Conservation (phyloP, 2,329 filamentous ascomycete species). For the Cladosporium halotolerans region DNA sequence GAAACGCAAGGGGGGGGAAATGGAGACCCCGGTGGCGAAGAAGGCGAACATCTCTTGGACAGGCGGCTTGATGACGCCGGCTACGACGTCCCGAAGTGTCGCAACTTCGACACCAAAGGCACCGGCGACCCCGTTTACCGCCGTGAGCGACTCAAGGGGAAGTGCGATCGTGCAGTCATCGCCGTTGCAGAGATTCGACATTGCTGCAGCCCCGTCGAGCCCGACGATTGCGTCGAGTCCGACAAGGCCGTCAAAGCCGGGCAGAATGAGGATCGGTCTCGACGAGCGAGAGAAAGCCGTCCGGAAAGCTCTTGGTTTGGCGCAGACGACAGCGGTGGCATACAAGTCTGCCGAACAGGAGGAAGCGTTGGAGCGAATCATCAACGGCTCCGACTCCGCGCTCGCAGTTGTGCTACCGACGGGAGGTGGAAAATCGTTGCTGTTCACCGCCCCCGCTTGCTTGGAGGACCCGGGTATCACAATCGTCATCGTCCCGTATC, state of each 20-base stretch:
- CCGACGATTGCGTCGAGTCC: background rate
- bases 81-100: background rate
- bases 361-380: background rate
- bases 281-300: background rate
- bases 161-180: background rate
- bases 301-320: background rate
- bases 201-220: background rate
- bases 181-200: background rate
- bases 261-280: background rate
- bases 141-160: background rate
- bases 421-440: background rate
- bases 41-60: background rate
- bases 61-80: background rate
- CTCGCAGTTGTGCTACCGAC: background rate
- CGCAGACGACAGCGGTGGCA: background rate
- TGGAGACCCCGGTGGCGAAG: background rate
- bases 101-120: background rate
- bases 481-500: conserved; percentile 20
- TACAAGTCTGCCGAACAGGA: background rate
- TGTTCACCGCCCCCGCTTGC: conserved; percentile 16
- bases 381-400: background rate
- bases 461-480: conserved; percentile 16
- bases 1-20: background rate
- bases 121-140: background rate
- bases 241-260: background rate